Percentiles rank a stretch among this genome's conserved stretches.
Conservation (phyloP, 352 stramenopile species). For the Phytopythium chamaehyphon region DNA sequence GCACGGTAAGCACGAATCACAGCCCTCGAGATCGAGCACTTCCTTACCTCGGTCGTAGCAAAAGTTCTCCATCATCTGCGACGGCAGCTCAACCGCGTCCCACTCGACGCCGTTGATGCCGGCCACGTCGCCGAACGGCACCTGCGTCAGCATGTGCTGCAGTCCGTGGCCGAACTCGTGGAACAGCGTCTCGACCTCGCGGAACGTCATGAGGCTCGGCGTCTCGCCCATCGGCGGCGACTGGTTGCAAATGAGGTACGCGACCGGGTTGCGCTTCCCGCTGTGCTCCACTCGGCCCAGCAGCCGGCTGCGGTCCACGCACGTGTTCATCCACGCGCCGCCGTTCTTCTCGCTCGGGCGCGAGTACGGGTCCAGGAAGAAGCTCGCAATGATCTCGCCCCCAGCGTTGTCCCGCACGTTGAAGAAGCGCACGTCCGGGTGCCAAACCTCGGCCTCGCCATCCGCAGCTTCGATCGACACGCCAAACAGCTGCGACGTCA, state of each 20-base stretch:
- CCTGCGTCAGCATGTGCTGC: slow-evolving; percentile 98
- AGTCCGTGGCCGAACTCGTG: slow-evolving; percentile 96
- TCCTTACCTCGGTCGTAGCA: slow-evolving; percentile 91
- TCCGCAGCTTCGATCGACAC: slow-evolving; percentile 90
- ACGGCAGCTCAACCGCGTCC: slow-evolving; percentile 98
- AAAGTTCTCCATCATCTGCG: slow-evolving; percentile 99
- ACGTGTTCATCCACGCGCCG: slow-evolving; percentile 98
- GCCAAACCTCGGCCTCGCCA: slow-evolving; percentile 81
- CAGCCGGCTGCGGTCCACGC: slow-evolving; percentile 91
- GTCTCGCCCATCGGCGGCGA: slow-evolving; percentile 90
- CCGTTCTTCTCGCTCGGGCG: slow-evolving; percentile 96
- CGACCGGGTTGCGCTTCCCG: slow-evolving; percentile 87
- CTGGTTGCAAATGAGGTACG: slow-evolving; percentile 98
- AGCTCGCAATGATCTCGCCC: slow-evolving; percentile 90
- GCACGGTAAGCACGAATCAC: too few species aligned
- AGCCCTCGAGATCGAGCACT: too few species aligned
- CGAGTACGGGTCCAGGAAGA: slow-evolving; percentile 97
- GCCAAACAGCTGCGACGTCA: slow-evolving; percentile 93
- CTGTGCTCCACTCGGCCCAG: slow-evolving; percentile 56
- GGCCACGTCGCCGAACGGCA: slow-evolving; percentile 93
- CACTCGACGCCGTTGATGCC: slow-evolving; percentile 98
- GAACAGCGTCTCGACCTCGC: slow-evolving; percentile 96
- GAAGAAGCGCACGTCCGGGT: slow-evolving; percentile 96
- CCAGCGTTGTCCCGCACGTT: slow-evolving; percentile 79
- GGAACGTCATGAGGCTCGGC: slow-evolving; percentile 98